A percentile compares a stretch with the other conserved stretches of the same genome.
These are phyloP conservation scores for Goffeauzyma gilvescens DNA, from an alignment of 768 basidiomycete species.

Conservation along the genomic window DNA sequence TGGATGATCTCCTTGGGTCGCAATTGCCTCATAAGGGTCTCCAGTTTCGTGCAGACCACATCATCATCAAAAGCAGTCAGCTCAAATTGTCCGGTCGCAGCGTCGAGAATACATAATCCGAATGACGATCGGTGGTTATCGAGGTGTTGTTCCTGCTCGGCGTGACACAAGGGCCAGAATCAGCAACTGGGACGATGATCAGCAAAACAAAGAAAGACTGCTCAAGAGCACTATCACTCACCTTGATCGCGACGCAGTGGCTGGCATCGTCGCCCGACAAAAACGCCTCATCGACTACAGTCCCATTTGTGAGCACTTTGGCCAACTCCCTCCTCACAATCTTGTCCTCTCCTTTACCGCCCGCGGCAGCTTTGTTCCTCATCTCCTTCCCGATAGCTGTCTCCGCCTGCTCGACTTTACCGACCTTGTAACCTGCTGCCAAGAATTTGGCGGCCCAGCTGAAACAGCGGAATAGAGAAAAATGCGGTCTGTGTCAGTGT, in stretches of 20 bases:
- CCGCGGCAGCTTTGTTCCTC: constrained; percentile 39
- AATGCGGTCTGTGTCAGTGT: too few species aligned
- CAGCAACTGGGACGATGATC: background rate
- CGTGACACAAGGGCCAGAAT: too few species aligned
- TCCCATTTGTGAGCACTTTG: constrained; percentile 92
- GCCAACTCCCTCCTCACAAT: constrained; percentile 82
- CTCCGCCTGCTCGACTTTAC: constrained; percentile 89
- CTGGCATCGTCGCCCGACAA: constrained; percentile 83
- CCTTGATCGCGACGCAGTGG: constrained; percentile 77
- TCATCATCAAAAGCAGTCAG: constrained; percentile 80
- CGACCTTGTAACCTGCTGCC: constrained; percentile 38
- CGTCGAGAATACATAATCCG: constrained; percentile 80
- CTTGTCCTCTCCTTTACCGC: constrained; percentile 35
- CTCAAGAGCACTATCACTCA: too few species aligned
- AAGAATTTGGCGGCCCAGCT: constrained; percentile 34
- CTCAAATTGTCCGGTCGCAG: constrained; percentile 86
- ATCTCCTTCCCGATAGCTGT: constrained; percentile 94
- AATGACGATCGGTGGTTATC: too few species aligned
- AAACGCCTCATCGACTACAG: constrained; percentile 73
- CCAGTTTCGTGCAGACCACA: constrained; percentile 71
- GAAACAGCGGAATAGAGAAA: constrained; percentile 11
- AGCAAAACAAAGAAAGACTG: background rate
- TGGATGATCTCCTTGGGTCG: constrained; percentile 79
- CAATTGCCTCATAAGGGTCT: constrained; percentile 79
- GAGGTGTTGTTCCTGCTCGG: too few species aligned